phyloP scores from a whole-genome alignment of 2,329 filamentous ascomycete species.

The Helotiales sp. region DNA sequence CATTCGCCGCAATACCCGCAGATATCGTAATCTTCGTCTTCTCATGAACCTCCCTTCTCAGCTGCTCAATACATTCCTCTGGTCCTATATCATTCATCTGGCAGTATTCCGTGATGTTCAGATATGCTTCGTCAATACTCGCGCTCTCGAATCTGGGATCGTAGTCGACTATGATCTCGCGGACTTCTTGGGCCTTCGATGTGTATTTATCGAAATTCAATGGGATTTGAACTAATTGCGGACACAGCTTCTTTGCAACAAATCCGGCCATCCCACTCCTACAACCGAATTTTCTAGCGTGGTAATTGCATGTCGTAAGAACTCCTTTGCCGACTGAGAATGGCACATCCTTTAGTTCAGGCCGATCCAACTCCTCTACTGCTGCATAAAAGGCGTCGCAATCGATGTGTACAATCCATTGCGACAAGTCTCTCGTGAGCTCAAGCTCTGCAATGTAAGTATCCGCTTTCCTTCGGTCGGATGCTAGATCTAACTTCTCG shows the following conservation, averaged over 20 bases:
- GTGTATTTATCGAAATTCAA: slow-evolving; percentile 90
- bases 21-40: slow-evolving; percentile 85
- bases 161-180: slow-evolving; percentile 80
- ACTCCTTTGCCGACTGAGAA: slow-evolving; percentile 83
- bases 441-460: slow-evolving; percentile 81
- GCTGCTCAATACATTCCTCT: slow-evolving; percentile 72
- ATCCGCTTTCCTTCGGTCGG: slow-evolving; percentile 75
- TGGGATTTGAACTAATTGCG: slow-evolving; percentile 77
- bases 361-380: slow-evolving; percentile 81
- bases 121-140: slow-evolving; percentile 93
- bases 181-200: slow-evolving; percentile 84
- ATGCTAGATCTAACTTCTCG: slow-evolving; percentile 71
- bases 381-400: slow-evolving; percentile 98
- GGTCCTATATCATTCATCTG: slow-evolving; percentile 64
- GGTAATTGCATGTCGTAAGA: slow-evolving; percentile 76
- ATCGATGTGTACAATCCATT: slow-evolving; percentile 87
- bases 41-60: slow-evolving; percentile 75
- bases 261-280: slow-evolving; percentile 95
- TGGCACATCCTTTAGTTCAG: slow-evolving; percentile 81
- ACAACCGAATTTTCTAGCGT: slow-evolving; percentile 85
- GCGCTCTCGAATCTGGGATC: slow-evolving; percentile 90
- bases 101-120: slow-evolving; percentile 92
- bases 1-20: slow-evolving; percentile 90
- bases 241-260: slow-evolving; percentile 92
- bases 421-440: slow-evolving; percentile 73